Base-by-base conservation (phyloP, 2,329 filamentous ascomycete species). In the Trichoderma atroviride region DNA sequence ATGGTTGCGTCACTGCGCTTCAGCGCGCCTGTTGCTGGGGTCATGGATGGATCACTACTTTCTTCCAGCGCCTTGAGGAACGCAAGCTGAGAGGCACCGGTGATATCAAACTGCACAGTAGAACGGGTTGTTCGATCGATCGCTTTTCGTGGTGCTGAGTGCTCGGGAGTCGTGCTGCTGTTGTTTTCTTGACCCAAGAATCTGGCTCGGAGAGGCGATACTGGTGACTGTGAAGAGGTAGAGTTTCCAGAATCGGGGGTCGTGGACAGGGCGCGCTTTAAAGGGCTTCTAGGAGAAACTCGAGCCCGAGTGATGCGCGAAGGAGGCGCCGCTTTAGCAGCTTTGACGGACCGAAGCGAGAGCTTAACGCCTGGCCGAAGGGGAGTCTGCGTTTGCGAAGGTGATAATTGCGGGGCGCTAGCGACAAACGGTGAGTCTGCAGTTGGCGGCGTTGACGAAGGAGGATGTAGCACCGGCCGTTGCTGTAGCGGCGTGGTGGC, bases 1-100 rank as follows among this genome's bases (percentile, higher is more conserved):
- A 97, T 95, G 63, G 91, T 91, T 55, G 92, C 91, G 82, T 98
- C 95, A 76, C 91, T 95, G 74, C 96, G 90, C 85, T 98, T 97
- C 74, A 98, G 83, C 5, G 95, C 94, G 77, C 95, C 97, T 6
- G 91, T 89, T 40, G 74, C 77, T 43, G 77, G 73, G 59, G 75
- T 72, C 77, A 78, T 78, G 66, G 74, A 75, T n/a, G 50, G 55
- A 67, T 71, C 71, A 35, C 80, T 77, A 59, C 80, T 82, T 22
- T 78, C 78, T 63, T 88, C 86, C 19, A 84, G 76, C n/a, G 87
- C 78, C 72, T 85, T 85, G 55, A 86, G 79, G 37, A 86, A 79
- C 16, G 82, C 79, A 70, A 83, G 81, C 71, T 86, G 84, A 4
- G 85, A 83, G 29, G 86, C 83, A 37, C 84, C 85, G 3, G 85